Conservation (phyloP, 2,329 filamentous ascomycete genomes). For the Penicillium olsonii region DNA sequence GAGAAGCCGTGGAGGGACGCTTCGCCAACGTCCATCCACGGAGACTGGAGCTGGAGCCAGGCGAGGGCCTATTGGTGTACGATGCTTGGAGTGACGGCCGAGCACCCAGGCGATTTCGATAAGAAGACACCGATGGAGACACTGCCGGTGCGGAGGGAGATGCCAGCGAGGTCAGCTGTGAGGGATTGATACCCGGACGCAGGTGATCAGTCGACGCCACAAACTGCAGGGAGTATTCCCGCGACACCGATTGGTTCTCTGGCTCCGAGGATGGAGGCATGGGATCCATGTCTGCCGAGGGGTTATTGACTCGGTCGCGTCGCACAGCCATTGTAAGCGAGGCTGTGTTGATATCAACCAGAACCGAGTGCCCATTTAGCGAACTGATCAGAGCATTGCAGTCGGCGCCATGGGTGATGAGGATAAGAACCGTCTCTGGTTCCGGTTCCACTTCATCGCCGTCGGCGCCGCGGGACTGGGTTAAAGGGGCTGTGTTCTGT, state of each 20-base stretch:
- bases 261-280: slow-evolving; percentile 9
- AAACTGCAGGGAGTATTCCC: slow-evolving; percentile 60
- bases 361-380: slow-evolving; percentile 84
- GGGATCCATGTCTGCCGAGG: slow-evolving; percentile 6
- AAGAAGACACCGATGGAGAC: slow-evolving; percentile 28
- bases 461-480: slow-evolving; percentile 38
- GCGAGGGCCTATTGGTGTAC: slow-evolving; percentile 27
- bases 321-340: slow-evolving; percentile 86
- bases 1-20: slow-evolving; percentile 25
- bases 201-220: slow-evolving; percentile 64
- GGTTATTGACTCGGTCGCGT: slow-evolving; percentile 43
- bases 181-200: slow-evolving; percentile 47
- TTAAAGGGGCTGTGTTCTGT: slow-evolving; percentile 32
- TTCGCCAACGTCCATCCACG: slow-evolving; percentile 25
- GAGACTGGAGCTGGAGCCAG: slow-evolving; percentile 15
- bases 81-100: slow-evolving; percentile 28
- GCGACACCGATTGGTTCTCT: slow-evolving; percentile 41
- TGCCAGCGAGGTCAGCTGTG: slow-evolving; percentile 26
- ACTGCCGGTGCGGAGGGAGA: slow-evolving; percentile 24
- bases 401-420: slow-evolving; percentile 93
- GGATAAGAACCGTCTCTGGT: slow-evolving; percentile 74
- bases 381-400: slow-evolving; percentile 95
- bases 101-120: slow-evolving; percentile 36
- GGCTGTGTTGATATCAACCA: slow-evolving; percentile 86
- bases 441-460: slow-evolving; percentile 50